phyloP scores from a whole-genome alignment of 306 rosid genomes.

The Hylodesmum podocarpum region DNA sequence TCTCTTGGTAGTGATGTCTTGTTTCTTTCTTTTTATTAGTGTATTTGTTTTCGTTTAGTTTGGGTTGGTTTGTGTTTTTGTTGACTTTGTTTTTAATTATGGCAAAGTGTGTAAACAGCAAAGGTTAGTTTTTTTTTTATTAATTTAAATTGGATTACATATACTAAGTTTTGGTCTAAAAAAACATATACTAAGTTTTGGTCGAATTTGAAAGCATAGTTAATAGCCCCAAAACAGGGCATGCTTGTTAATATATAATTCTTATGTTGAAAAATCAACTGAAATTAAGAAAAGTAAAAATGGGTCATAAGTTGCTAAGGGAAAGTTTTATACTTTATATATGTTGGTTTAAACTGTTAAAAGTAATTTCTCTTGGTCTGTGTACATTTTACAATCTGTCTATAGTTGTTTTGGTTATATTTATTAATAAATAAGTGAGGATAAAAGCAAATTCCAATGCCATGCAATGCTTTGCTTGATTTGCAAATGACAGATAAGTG shows the following conservation, averaged over 20 bases:
- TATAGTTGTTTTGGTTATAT: not conserved
- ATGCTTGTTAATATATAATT: not conserved
- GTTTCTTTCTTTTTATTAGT: not conserved
- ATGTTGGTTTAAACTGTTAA: not conserved
- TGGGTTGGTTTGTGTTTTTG: not conserved
- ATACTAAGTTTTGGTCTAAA: not conserved
- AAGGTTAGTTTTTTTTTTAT: not conserved
- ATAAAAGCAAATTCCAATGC: not conserved
- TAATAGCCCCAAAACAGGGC: slow-evolving; percentile 30
- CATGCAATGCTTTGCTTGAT: not conserved
- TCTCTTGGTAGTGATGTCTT: not conserved
- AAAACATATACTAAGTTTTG: not conserved
- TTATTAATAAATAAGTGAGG: not conserved
- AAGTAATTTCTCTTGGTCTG: not conserved
- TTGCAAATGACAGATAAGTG: not conserved
- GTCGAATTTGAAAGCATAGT: not conserved
- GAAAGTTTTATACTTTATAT: not conserved
- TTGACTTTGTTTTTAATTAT: slow-evolving; percentile 2
- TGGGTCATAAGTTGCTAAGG: not conserved
- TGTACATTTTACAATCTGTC: not conserved
- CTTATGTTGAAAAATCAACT: not conserved
- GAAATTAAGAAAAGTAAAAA: not conserved
- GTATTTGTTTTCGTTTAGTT: not conserved
- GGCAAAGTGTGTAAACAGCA: not conserved
- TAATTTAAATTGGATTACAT: not conserved